Conservation (phyloP, 2,329 filamentous ascomycete genomes). For the Tolypocladium amazonense region DNA sequence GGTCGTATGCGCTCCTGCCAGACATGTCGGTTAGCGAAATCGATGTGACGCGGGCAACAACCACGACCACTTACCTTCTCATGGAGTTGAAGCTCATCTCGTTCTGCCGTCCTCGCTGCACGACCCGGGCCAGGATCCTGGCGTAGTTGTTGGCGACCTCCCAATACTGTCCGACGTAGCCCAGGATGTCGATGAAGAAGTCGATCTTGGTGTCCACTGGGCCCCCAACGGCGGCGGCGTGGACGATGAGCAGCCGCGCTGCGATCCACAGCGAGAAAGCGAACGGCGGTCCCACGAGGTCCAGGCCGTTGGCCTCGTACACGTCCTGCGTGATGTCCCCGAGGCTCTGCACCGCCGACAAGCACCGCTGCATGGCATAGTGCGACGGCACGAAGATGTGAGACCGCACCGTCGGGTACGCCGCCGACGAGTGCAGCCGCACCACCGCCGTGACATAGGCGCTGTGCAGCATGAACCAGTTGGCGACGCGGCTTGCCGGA, state of each 20-base stretch:
- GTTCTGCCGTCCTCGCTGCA: conserved; percentile 24
- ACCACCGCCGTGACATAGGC: conserved; percentile 33
- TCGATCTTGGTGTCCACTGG: conserved; percentile 27
- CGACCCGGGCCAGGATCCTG: conserved; percentile 26
- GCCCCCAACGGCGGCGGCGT: conserved; percentile 26
- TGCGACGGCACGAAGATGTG: conserved; percentile 31
- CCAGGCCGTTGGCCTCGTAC: conserved; percentile 29
- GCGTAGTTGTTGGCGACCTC: conserved; percentile 32
- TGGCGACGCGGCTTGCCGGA: conserved; percentile 32
- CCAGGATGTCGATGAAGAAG: conserved; percentile 31
- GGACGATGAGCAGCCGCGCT: conserved; percentile 27
- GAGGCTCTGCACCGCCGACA: conserved; percentile 32
- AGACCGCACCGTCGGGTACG: conserved; percentile 28
- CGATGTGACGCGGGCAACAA: neutral
- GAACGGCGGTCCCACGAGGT: conserved; percentile 31
- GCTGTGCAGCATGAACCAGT: conserved; percentile 35
- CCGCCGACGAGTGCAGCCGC: conserved; percentile 31
- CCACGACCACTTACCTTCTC: conserved; percentile 22
- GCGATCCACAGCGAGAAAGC: conserved; percentile 34
- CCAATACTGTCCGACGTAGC: conserved; percentile 31
- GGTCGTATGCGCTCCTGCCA: conserved; percentile 25
- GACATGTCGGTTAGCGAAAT: neutral
- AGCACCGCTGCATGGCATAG: conserved; percentile 32
- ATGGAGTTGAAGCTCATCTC: conserved; percentile 26
- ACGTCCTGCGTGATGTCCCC: conserved; percentile 32